Evolutionary conservation across 2,329 filamentous ascomycete species (phyloP).

Genomic region (Fusarium succisae): DNA sequence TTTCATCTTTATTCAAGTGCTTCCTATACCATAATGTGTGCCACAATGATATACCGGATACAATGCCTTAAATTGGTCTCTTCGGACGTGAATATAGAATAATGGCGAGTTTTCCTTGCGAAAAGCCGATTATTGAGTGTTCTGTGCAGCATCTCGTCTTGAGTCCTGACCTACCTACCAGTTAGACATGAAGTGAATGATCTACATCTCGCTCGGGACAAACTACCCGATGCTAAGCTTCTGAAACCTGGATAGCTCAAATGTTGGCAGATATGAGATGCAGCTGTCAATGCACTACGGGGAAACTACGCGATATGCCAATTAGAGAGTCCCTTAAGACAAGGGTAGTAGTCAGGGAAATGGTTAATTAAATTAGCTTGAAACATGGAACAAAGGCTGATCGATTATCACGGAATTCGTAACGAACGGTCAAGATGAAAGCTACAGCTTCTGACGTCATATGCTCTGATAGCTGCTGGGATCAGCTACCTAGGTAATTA

Average conservation of each 20-base stretch:
- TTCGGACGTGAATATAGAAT: neutral
- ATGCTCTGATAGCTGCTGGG: neutral
- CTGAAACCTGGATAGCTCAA: neutral
- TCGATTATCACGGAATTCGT: neutral
- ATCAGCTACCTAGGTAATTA: neutral
- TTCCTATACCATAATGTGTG: neutral
- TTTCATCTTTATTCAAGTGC: neutral
- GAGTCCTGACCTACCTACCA: too few species aligned
- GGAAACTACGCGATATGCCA: neutral
- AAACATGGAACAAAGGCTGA: neutral
- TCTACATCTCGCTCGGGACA: neutral
- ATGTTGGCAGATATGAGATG: neutral
- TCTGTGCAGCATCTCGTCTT: neutral
- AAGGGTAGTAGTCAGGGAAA: neutral
- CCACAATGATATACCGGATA: neutral
- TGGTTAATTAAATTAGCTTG: neutral
- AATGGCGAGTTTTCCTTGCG: neutral
- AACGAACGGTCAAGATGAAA: neutral
- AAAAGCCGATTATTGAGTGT: neutral
- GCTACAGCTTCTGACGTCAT: constrained; percentile 26
- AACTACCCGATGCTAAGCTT: neutral
- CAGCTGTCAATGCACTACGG: neutral
- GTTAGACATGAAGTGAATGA: neutral
- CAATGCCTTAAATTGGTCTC: neutral
- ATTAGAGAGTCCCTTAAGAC: neutral